These are phyloP conservation scores for Cystobasidium sp. DNA, from an alignment of 1,284 basidiomycete species.

Conservation along the genomic window DNA sequence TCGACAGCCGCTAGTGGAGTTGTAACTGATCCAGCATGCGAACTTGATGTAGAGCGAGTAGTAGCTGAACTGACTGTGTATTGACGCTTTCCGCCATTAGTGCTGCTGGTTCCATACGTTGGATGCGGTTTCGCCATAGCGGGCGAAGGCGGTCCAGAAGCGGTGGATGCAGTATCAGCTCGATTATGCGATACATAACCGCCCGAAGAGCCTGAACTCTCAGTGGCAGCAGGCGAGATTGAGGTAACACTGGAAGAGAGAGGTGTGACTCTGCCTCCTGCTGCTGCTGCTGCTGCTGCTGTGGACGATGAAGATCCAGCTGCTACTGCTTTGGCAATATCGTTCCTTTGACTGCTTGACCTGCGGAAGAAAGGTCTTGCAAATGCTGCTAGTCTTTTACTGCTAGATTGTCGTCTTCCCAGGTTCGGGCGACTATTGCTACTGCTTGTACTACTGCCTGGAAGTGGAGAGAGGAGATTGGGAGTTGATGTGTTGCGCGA, in stretches of 20 bases:
- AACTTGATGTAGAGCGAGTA: constrained; percentile 7
- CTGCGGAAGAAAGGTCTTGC: constrained; percentile 34
- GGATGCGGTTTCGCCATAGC: not conserved
- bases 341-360: constrained; percentile 29
- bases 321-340: not conserved
- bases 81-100: not conserved
- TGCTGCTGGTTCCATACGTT: not conserved
- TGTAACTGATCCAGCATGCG: constrained; percentile 3
- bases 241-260: constrained; percentile 2
- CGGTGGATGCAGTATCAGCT: not conserved
- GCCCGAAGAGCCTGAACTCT: constrained; percentile 11
- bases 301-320: not conserved
- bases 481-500: constrained; percentile 1
- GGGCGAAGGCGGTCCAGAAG: constrained; percentile 28
- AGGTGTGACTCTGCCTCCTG: not conserved
- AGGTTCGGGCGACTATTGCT: constrained; percentile 3
- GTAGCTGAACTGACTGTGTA: constrained; percentile 21
- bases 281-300: not conserved
- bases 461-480: constrained; percentile 11
- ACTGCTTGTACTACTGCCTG: not conserved
- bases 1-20: constrained; percentile 31
- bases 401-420: constrained; percentile 31
- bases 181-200: constrained; percentile 1
- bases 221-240: not conserved
- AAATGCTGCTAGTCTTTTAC: constrained; percentile 22